Base-by-base conservation (phyloP, 305 asterid species). In the Striga hermonthica region DNA sequence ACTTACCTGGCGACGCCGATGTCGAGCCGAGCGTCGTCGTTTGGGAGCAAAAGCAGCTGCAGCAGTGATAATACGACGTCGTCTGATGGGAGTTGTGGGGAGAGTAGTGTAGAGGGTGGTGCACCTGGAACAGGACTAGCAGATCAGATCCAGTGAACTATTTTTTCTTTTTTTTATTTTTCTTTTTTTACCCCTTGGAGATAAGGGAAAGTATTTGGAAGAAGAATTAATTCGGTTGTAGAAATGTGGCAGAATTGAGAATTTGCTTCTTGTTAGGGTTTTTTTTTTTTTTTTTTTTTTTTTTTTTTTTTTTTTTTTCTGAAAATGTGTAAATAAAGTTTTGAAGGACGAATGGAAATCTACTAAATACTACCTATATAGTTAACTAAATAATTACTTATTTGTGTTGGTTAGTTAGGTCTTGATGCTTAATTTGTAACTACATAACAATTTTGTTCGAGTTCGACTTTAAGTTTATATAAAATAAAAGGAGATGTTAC, bases 1-100 rank as follows among this genome's bases (percentile, higher is more conserved):
- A 91, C 98, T 16, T 86, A 72, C 75, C 49, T 91, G 70, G 98
- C 98, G 7, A 91, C 93, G 7, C 96, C 91, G 16, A 77, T 81
- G 82, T 78, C 86, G 13, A 85, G 92, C 44, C 66, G 87, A 55
- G 85, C 86, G 12, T 86, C 95, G 6, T 90, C 95, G 37, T 86
- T 88, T 56, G 86, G 94, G 0, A 84, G 83, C 14, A 80, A 72
- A 58, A 70, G 74, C 16, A 74, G 35, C 1, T 49, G 78, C 39
- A 75, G 68, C 48, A 53, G 56, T 57, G 78, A 76, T 4, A 68
- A 37, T 75, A 73, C 74, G 36, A 52, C 31, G 61, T 58, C 60
- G 7, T 57, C 16, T 57, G 81, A 67, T 43, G 79, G 14, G 52
- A 75, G 40, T 74, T 71, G 68, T 11, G 78, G 58, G 44, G 79